Evolutionary conservation across 2,329 filamentous ascomycete species (phyloP).

Genomic region (Colletotrichum chlorophyti): DNA sequence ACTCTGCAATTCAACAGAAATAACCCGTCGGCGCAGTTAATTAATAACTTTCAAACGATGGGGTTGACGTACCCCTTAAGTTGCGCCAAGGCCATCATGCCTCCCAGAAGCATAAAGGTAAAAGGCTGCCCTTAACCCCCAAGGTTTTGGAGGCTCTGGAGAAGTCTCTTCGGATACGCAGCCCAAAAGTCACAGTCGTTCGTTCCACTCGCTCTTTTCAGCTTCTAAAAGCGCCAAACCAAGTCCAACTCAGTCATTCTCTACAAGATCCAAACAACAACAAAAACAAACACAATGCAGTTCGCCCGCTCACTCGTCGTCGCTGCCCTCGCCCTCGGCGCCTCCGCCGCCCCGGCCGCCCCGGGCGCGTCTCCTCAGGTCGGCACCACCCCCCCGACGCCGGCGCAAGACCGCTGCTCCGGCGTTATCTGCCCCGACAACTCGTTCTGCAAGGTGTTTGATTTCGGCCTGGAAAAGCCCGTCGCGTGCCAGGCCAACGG

Average conservation of each 20-base stretch:
- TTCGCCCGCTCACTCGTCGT: slow-evolving; percentile 7
- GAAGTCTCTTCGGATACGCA: too few species aligned
- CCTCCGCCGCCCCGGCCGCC: neutral
- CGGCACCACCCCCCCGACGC: neutral
- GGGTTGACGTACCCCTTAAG: neutral
- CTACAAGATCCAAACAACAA: too few species aligned
- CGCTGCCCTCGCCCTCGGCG: neutral
- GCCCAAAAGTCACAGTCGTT: neutral
- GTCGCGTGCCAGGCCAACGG: slow-evolving; percentile 18
- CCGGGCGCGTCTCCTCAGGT: slow-evolving; percentile 1
- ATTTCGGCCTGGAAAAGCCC: slow-evolving; percentile 7
- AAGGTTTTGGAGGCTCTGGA: neutral
- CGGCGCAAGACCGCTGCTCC: slow-evolving; percentile 1
- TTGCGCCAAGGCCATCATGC: too few species aligned
- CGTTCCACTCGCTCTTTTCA: neutral
- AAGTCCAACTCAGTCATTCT: slow-evolving; percentile 5
- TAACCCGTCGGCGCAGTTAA: neutral
- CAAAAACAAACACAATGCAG: slow-evolving; percentile 9
- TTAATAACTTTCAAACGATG: slow-evolving; percentile 15
- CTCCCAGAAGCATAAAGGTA: too few species aligned
- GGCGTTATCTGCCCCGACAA: slow-evolving; percentile 17
- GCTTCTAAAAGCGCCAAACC: neutral
- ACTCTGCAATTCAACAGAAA: neutral
- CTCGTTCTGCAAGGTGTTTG: slow-evolving; percentile 19
- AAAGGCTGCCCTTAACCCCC: slow-evolving; percentile 4